These are phyloP conservation scores for Pichia cactophila DNA, from an alignment of 1,139 yeast genomes.

Conservation along the genomic window DNA sequence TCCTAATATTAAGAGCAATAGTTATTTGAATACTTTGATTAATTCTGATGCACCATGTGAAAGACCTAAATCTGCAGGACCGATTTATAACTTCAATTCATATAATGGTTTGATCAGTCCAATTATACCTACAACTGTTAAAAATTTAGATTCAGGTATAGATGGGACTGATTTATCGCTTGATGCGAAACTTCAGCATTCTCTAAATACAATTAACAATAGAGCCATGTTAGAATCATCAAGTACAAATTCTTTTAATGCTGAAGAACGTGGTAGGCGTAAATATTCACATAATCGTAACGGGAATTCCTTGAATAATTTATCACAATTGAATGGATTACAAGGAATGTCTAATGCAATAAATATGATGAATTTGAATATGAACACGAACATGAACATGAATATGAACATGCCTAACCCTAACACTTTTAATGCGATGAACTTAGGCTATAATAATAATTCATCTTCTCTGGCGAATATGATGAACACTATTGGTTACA, in stretches of 20 bases:
- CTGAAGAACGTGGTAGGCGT: slow-evolving; percentile 12
- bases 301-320: background rate
- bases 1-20: slow-evolving; percentile 10
- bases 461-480: background rate
- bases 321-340: background rate
- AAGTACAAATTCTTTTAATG: background rate
- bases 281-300: slow-evolving; percentile 6
- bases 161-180: slow-evolving; percentile 19
- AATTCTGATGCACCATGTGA: slow-evolving; percentile 7
- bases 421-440: background rate
- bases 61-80: slow-evolving; percentile 13
- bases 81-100: slow-evolving; percentile 1
- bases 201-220: slow-evolving; percentile 55
- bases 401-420: background rate
- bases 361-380: background rate
- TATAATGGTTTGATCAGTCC: slow-evolving; percentile 13
- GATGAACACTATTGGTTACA: slow-evolving; percentile 4
- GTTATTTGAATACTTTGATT: slow-evolving; percentile 2
- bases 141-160: background rate
- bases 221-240: slow-evolving; percentile 50
- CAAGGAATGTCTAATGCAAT: background rate
- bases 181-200: slow-evolving; percentile 46
- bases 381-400: background rate
- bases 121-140: slow-evolving; percentile 18
- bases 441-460: slow-evolving; percentile 1